Base-by-base conservation (phyloP, 352 stramenopile species). In the Phytopythium montanum region DNA sequence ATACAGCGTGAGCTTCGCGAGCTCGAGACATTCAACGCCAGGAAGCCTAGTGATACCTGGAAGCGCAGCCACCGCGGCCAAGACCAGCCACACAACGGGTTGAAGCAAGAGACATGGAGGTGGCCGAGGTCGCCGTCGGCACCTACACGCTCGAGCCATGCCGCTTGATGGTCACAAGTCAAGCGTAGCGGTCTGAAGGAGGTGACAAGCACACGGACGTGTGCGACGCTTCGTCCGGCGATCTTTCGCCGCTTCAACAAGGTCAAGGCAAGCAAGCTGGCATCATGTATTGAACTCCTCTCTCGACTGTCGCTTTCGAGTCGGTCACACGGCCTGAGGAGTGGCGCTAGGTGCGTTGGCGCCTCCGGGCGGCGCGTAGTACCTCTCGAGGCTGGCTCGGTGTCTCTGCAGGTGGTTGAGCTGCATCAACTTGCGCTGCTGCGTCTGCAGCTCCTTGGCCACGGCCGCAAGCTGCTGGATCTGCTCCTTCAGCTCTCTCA, bases 351-450 rank as follows among this genome's bases (percentile, higher is more conserved):
- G 31, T n/a, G 31, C 50, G 3, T 19, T n/a, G 8, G 31, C 29
- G 9, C 28, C 31, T 5, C 26, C 36, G 18, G 52, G 52, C 13
- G 21, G 4, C 12, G 52, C 28, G 23, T 46, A 46, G 52, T 58
- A 49, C 21, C 52, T 13, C 52, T 33, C 52, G 10, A 58, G 38
- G 13, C 52, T 58, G n/a, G 52, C 52, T 7, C 52, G 52, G 33
- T 48, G 52, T 5, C 21, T 25, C 34, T 46, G 34, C 5, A 48
- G 31, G 14, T 48, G 25, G 52, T 49, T 46, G 34, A 48, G 36
- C 34, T 58, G 33, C 52, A 58, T 25, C 36, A 49, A 10, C 52
- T 58, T 58, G 14, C 50, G 50, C 29, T 56, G 50, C 50, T 49
- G 52, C 2, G 23, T 8, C 52, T 58, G 33, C 18, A 58, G 52